phyloP scores from a whole-genome alignment of 441 rosid species.

The Adansonia rubrostipa region DNA sequence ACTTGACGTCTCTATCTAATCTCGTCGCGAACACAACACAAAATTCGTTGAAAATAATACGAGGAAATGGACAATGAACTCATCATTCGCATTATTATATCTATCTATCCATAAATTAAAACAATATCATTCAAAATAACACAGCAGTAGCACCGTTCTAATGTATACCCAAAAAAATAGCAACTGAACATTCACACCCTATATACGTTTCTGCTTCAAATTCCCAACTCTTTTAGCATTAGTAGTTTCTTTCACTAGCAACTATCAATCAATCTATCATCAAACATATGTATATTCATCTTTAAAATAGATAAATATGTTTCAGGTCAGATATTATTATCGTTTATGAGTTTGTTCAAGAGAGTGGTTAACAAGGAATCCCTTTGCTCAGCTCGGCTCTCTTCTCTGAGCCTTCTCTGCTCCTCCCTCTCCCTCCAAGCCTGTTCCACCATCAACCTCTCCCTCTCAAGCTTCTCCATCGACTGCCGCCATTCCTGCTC shows the following conservation, averaged over 20 bases:
- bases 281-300: background rate
- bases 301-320: background rate
- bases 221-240: background rate
- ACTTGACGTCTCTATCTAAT: background rate
- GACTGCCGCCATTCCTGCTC: constrained; percentile 60
- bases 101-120: background rate
- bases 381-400: constrained; percentile 56
- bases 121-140: background rate
- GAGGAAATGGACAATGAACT: constrained; percentile 10
- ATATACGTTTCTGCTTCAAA: background rate
- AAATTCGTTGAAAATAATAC: background rate
- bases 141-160: background rate
- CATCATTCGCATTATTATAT: background rate
- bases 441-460: constrained; percentile 51
- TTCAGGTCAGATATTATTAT: constrained; percentile 30
- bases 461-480: constrained; percentile 61
- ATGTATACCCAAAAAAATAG: background rate
- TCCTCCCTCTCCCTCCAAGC: constrained; percentile 64
- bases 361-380: constrained; percentile 54
- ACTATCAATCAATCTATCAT: background rate
- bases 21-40: background rate
- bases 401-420: constrained; percentile 54
- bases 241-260: constrained; percentile 6
- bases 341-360: constrained; percentile 47
- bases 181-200: background rate